Base-by-base conservation (phyloP, 2,329 filamentous ascomycete genomes). In the Nakataea oryzae region DNA sequence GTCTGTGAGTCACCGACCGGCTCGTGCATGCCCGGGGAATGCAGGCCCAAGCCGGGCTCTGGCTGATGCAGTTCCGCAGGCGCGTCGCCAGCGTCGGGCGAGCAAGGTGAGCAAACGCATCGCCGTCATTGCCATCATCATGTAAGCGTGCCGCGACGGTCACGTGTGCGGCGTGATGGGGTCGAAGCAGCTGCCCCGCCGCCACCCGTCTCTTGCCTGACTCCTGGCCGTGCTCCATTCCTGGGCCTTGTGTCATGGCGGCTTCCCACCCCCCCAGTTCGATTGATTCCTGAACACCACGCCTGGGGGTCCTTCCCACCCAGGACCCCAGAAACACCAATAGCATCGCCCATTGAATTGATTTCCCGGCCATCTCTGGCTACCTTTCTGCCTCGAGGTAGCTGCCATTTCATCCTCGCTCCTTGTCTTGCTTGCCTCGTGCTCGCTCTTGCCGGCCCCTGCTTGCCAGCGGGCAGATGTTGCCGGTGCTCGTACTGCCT, bases 221-320 rank as follows among this genome's bases (percentile, higher is more conserved):
- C 41, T 47, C 41, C 34, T 41, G 8, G 14, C 21, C 34, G 34
- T 47, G 34, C 14, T 50, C 41, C 17, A 50, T 30, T 58, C 14
- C 32, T 47, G 41, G 17, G 7, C 41, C 41, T 50, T 50, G 17
- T n/a, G 21, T 24, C 7, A 8, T 24, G 41, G 41, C 41, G 41
- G 41, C 17, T 17, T 17, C 24, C 32, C 32, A 34, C 34, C 50
- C 58, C 47, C n/a, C 27, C 50, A 26, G 21, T 17, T 24, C 41
- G 21, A 56, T 32, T 50, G 41, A 47, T 50, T 50, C 41, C 21
- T 50, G 41, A 50, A 50, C 41, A 17, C 41, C 41, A 50, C 41
- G 21, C 59, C 32, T 54, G 59, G 59, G n/a, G 59, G 59, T 60
- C 59, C 34, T 26, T 47, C 58, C 58, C 41, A 50, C 41, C 41